Conservation (phyloP, 2,329 filamentous ascomycete species). For the Domatiomyces catenatus region DNA sequence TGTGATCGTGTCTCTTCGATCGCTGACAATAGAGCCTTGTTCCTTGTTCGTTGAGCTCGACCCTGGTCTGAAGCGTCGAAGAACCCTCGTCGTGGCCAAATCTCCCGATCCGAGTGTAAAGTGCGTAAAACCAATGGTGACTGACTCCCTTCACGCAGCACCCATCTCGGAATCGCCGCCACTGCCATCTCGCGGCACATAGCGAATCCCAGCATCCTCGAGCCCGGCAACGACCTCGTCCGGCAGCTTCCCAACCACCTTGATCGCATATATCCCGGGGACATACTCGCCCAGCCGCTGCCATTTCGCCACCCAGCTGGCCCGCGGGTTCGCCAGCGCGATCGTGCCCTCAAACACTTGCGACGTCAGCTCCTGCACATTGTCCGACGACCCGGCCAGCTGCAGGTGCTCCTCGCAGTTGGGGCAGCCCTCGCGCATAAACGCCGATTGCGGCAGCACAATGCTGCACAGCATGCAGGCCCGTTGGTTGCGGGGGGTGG, state of each 20-base stretch:
- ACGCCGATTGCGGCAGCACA: slow-evolving; percentile 55
- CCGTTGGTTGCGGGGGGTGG: slow-evolving; percentile 62
- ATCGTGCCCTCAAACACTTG: slow-evolving; percentile 92
- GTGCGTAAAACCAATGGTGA: no score
- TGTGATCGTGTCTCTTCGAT: no score
- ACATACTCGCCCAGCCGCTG: slow-evolving; percentile 82
- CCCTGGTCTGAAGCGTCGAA: no score
- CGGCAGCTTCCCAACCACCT: slow-evolving; percentile 62
- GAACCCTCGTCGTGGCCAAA: no score
- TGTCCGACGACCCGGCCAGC: slow-evolving; percentile 61
- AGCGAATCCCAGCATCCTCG: slow-evolving; percentile 45
- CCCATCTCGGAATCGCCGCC: slow-evolving; percentile 23
- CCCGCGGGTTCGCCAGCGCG: slow-evolving; percentile 62
- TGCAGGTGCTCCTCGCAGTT: slow-evolving; percentile 92
- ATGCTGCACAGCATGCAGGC: slow-evolving; percentile 99
- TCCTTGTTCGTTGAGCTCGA: no score
- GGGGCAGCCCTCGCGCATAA: slow-evolving; percentile 74
- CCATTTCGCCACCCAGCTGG: slow-evolving; percentile 94
- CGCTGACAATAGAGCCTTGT: no score
- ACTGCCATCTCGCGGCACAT: slow-evolving; percentile 40
- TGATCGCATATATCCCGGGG: slow-evolving; percentile 79
- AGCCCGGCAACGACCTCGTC: slow-evolving; percentile 41
- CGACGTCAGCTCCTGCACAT: slow-evolving; percentile 83
- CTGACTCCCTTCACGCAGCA: not conserved
- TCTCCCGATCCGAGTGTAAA: no score